A percentile compares a stretch with the other conserved stretches of the same genome.
Evolutionary conservation across 2,329 filamentous ascomycete genomes (phyloP).

Genomic region (Aaosphaeria pasadenensis): DNA sequence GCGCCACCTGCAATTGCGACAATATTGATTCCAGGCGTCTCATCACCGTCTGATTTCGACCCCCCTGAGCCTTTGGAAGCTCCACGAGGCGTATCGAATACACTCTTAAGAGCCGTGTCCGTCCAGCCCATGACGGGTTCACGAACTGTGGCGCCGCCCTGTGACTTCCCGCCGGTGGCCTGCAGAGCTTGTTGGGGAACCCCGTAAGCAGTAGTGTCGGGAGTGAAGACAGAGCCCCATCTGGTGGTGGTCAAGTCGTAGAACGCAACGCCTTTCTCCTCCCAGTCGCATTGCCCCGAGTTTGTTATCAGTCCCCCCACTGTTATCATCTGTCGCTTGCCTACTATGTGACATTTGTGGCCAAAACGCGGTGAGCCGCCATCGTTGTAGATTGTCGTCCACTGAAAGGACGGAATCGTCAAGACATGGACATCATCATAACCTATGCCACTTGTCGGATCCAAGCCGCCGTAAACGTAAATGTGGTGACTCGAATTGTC

Average conservation of each 20-base stretch:
- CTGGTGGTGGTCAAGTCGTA: slow-evolving; percentile 9
- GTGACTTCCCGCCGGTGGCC: slow-evolving; percentile 9
- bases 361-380: slow-evolving; percentile 38
- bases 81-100: slow-evolving; percentile 4
- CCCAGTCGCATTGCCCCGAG: slow-evolving; percentile 14
- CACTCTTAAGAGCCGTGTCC: slow-evolving; percentile 7
- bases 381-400: slow-evolving; percentile 38
- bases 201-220: slow-evolving; percentile 2
- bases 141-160: slow-evolving; percentile 12
- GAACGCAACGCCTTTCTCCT: slow-evolving; percentile 13
- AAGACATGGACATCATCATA: slow-evolving; percentile 48
- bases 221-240: slow-evolving; percentile 11
- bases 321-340: slow-evolving; percentile 38
- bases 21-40: slow-evolving; percentile 4
- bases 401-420: slow-evolving; percentile 46
- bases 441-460: slow-evolving; percentile 23
- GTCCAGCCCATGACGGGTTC: slow-evolving; percentile 17
- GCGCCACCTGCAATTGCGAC: slow-evolving; percentile 17
- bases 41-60: neutral
- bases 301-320: slow-evolving; percentile 35
- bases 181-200: slow-evolving; percentile 7
- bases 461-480: slow-evolving; percentile 47
- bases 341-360: slow-evolving; percentile 43
- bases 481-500: slow-evolving; percentile 50
- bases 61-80: too few relatives aligned